Percentiles rank a stretch among this genome's conserved stretches.
These are phyloP conservation scores for Pseudocercospora cruenta DNA, from an alignment of 2,329 filamentous ascomycete genomes.

Conservation along the genomic window DNA sequence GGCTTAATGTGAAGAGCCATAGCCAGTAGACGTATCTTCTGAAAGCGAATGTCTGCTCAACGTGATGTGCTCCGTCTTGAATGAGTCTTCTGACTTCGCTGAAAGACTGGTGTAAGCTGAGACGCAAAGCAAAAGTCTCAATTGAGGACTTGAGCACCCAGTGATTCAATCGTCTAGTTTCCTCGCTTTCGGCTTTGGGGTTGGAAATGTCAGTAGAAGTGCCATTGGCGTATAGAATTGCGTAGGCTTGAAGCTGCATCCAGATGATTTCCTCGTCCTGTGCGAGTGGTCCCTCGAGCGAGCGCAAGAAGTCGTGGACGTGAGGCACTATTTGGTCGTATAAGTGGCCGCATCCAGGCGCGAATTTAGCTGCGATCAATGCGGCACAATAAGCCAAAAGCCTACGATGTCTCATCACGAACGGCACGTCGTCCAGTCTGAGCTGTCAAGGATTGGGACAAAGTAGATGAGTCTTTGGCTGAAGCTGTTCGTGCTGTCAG, in stretches of 20 bases:
- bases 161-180: constrained; percentile 9
- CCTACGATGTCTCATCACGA: neutral
- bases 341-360: neutral
- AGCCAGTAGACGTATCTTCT: constrained; percentile 13
- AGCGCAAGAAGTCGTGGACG: constrained; percentile 6
- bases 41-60: neutral
- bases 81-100: neutral
- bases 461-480: constrained; percentile 6
- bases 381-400: constrained; percentile 1
- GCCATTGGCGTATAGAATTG: constrained; percentile 9
- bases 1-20: constrained; percentile 10
- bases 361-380: constrained; percentile 5
- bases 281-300: constrained; percentile 7
- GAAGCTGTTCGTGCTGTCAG: neutral
- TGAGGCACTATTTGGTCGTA: neutral
- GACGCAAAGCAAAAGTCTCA: constrained; percentile 9
- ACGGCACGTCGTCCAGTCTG: constrained; percentile 7
- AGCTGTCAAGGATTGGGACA: constrained; percentile 1
- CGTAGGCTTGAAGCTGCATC: constrained; percentile 16
- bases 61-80: neutral
- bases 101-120: constrained; percentile 5
- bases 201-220: constrained; percentile 9
- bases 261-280: constrained; percentile 6
- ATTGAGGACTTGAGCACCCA: constrained; percentile 9
- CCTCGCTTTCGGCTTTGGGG: neutral